Evolutionary conservation across 768 basidiomycete genomes (phyloP), one percentile per base, ranked within the genome.

Genomic region (Leucogyrophana mollusca): DNA sequence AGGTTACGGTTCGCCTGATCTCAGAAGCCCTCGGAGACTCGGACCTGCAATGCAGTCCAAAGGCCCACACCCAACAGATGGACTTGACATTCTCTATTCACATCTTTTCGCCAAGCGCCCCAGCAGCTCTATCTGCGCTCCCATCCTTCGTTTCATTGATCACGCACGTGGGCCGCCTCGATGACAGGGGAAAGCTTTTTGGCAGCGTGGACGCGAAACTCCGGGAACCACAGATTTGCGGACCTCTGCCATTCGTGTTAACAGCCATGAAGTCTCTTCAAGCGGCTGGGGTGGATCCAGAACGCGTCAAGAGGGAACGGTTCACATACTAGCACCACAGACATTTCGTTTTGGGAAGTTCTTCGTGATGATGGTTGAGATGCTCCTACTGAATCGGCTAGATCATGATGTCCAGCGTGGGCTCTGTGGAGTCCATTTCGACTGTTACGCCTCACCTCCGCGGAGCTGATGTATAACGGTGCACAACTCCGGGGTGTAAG

Each of bases 1-100:
- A 76, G 9, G 68, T 82, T 4, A 60, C 79, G 25, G 36, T 81
- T 8, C 65, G 67, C 0, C 70, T 83, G 16, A 36, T 84, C 8
- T 47, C 45, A 5, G 55, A 59, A 2, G 67, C 71, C 8, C 60
- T 62, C 13, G 16, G 27, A 20, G 32, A 32, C 9, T 38, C 6
- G 21, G 37, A 40, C 16, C 6, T 40, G 16, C n/a, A 43, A 27
- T 10, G 27, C 6, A 21, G 18, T 10, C 33, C 47, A 34, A 45
- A 49, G n/a, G 11, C 24, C 22, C 2, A 13, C 27, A 7, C 13
- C 27, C 7, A 6, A 13, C 27, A 30, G 7, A 30, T 13, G 3
- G 52, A 47, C 21, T n/a, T 60, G n/a, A 24, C 35, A 23, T 45
- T 62, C 18, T 18, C 43, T 34, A 51, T 60, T 20, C 46, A 41